Evolutionary conservation across 1,284 basidiomycete species (phyloP), one percentile per base, ranked within the genome.

Genomic region (Stygiomarasmius scandens): DNA sequence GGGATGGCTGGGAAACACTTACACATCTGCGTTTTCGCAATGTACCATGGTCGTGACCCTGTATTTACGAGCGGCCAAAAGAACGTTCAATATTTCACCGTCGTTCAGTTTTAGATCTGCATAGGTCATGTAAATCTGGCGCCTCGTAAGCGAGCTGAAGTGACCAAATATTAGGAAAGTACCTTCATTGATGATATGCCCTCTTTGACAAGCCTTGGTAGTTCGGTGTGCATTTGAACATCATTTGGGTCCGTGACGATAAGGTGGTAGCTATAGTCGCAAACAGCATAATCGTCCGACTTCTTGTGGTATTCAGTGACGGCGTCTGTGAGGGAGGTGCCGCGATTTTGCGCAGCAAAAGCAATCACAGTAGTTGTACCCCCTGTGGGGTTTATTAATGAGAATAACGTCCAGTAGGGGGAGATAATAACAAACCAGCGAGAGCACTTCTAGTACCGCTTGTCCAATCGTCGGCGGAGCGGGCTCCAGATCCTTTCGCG

Each of bases 11-110:
- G n/a, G 38, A 9, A 23, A 20, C 19, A 36, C 53, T 47, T 55
- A 55, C 53, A 66, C 50, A 23, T 66, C 64, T 2, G 61, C 56
- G 29, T 66, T 66, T 55, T 66, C 60, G 3, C 58, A 61, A 44
- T 66, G 64, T 16, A 65, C 57, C 64, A 66, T 66, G 12, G 64
- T 66, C 11, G 64, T 66, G 24, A 66, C 63, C 14, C 61, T 59
- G 43, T 59, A 56, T 43, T 60, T 62, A n/a, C 64, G 58, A 20
- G 64, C 62, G 12, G 63, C 59, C 34, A 58, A 53, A 52, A 66
- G 55, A 22, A 65, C 63, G 51, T 66, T 61, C 20, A 66, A 55
- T 24, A 66, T 64, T 32, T 66, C 58, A 16, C 61, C 59, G 32
- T 66, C 64, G 16, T 51, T 47, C n/a, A 66, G 61, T 41, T 55